phyloP scores from a whole-genome alignment of 495 filamentous ascomycete genomes.

The Stereocaulon alpinum region DNA sequence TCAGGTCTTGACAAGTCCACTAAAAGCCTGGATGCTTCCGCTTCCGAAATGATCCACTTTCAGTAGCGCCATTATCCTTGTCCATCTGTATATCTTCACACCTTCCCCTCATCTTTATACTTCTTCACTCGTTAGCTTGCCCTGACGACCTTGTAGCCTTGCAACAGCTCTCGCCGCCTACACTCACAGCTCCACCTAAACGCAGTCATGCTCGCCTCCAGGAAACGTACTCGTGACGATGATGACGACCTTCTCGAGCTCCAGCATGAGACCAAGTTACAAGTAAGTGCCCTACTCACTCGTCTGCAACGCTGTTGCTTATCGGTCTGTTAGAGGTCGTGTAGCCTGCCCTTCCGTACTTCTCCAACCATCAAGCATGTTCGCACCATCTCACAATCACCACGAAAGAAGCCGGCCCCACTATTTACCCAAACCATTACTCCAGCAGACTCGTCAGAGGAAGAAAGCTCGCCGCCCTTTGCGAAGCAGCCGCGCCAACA shows the following conservation, averaged over 20 bases:
- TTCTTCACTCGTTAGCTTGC: neutral
- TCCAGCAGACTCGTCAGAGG: constrained; percentile 35
- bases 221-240: constrained; percentile 21
- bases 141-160: neutral
- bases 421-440: constrained; percentile 29
- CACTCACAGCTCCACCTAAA: neutral
- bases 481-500: neutral
- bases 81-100: constrained; percentile 6
- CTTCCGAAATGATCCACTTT: constrained; percentile 17
- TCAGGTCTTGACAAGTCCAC: constrained; percentile 2
- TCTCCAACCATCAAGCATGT: constrained; percentile 22
- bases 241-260: constrained; percentile 16
- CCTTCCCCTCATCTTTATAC: neutral
- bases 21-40: neutral
- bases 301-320: neutral
- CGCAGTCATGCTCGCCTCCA: constrained; percentile 14
- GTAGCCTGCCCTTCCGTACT: constrained; percentile 30
- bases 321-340: constrained; percentile 22
- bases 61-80: constrained; percentile 3
- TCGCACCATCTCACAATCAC: constrained; percentile 15
- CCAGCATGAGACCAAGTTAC: constrained; percentile 16
- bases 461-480: constrained; percentile 25
- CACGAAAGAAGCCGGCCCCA: constrained; percentile 16
- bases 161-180: neutral
- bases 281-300: neutral